These are phyloP conservation scores for Ammopiptanthus mongolicus DNA, from an alignment of 306 rosid genomes.

Conservation along the genomic window DNA sequence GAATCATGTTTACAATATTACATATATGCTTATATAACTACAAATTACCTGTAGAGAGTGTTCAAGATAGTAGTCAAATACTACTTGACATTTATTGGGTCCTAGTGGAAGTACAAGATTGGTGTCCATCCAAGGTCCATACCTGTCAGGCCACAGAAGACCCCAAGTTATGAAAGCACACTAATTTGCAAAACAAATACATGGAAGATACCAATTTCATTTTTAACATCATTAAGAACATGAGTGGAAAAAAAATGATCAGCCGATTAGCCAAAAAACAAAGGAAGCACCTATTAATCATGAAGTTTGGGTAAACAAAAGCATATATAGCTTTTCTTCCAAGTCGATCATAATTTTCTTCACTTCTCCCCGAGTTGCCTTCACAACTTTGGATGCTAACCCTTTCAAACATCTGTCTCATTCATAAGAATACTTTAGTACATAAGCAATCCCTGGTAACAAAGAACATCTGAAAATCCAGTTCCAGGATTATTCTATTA, in stretches of 20 bases:
- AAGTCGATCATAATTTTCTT: constrained; percentile 57
- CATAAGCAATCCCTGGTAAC: neutral
- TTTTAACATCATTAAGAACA: neutral
- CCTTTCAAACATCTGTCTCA: constrained; percentile 57
- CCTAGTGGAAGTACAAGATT: constrained; percentile 89
- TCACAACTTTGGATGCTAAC: constrained; percentile 90
- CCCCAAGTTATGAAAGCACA: neutral
- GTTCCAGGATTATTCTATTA: neutral
- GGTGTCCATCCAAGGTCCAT: constrained; percentile 99
- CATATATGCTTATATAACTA: neutral
- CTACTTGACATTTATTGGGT: constrained; percentile 65
- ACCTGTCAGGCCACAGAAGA: constrained; percentile 40
- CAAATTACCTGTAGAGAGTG: constrained; percentile 61
- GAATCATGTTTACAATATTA: neutral
- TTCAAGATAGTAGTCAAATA: constrained; percentile 84
- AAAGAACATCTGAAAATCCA: constrained; percentile 12
- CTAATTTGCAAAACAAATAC: constrained; percentile 12
- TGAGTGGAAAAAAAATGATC: neutral
- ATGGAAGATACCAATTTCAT: neutral
- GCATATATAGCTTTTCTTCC: constrained; percentile 76
- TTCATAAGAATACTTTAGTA: constrained; percentile 21
- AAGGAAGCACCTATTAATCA: constrained; percentile 75
- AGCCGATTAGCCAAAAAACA: neutral
- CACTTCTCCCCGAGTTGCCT: constrained; percentile 30
- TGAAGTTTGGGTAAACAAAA: constrained; percentile 84